These are phyloP conservation scores for Camellia lanceoleosa DNA, from an alignment of 148 eudicot species.

Conservation along the genomic window DNA sequence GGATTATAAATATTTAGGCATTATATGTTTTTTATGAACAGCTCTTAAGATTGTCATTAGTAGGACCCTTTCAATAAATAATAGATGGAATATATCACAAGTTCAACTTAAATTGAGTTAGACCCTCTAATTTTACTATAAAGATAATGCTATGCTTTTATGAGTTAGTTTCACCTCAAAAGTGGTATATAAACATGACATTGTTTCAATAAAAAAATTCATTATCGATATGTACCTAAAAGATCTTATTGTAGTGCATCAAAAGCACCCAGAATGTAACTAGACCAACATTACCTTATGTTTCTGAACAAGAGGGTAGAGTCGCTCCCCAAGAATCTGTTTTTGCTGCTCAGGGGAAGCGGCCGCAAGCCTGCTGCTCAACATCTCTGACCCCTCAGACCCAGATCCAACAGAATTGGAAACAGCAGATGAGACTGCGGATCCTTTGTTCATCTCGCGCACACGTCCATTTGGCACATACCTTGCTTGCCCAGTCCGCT, in stretches of 20 bases:
- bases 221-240: background rate
- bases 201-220: background rate
- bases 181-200: background rate
- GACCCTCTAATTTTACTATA: background rate
- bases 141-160: background rate
- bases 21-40: too few species aligned
- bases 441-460: slow-evolving; percentile 26
- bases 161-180: background rate
- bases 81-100: too few species aligned
- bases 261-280: background rate
- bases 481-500: slow-evolving; percentile 37
- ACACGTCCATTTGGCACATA: slow-evolving; percentile 31
- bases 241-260: background rate
- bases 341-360: slow-evolving; percentile 60
- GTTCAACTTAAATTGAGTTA: background rate
- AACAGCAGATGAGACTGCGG: slow-evolving; percentile 19
- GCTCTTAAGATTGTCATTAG: too few species aligned
- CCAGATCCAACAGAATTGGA: slow-evolving; percentile 18
- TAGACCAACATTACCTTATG: slow-evolving; percentile 41
- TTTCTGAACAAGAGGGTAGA: slow-evolving; percentile 58
- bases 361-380: slow-evolving; percentile 66
- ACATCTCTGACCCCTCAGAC: slow-evolving; percentile 40
- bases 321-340: slow-evolving; percentile 59
- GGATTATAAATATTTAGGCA: too few species aligned
- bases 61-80: too few species aligned